Conservation (phyloP, 2,329 filamentous ascomycete species). For the Trichoderma gracile region DNA sequence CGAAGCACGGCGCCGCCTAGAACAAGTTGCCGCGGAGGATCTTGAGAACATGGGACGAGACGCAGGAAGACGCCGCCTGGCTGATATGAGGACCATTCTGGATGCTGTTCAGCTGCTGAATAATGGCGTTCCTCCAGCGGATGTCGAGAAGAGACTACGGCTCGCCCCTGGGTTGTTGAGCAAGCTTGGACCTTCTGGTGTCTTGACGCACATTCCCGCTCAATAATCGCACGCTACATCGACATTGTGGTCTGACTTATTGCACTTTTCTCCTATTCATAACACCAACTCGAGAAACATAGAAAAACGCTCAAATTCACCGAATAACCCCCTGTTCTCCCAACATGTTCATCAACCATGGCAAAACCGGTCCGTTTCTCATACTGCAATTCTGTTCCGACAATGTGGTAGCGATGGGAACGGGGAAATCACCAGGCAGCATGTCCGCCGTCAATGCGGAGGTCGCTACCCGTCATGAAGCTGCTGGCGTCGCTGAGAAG, state of each 20-base stretch:
- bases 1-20: slow-evolving; percentile 48
- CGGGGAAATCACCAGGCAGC: slow-evolving; percentile 51
- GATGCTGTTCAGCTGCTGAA: slow-evolving; percentile 49
- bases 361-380: not conserved
- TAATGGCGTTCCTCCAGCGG: slow-evolving; percentile 40
- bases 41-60: slow-evolving; percentile 43
- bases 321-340: not conserved
- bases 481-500: slow-evolving; percentile 68
- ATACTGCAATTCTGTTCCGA: not conserved
- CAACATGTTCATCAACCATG: not conserved
- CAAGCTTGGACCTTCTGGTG: slow-evolving; percentile 45
- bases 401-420: not conserved
- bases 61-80: slow-evolving; percentile 44
- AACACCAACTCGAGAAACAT: slow-evolving; percentile 13
- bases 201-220: slow-evolving; percentile 43
- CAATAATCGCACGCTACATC: slow-evolving; percentile 26
- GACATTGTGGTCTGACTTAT: not conserved
- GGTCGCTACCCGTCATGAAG: slow-evolving; percentile 74
- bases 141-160: slow-evolving; percentile 50
- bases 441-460: slow-evolving; percentile 73
- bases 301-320: not conserved
- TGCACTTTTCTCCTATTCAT: slow-evolving; percentile 14
- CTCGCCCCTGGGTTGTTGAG: slow-evolving; percentile 49
- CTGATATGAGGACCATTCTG: slow-evolving; percentile 50
- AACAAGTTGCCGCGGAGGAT: slow-evolving; percentile 48